A percentile compares a stretch with the other conserved stretches of the same genome.
These are phyloP conservation scores for Eucalyptus coolabah DNA, from an alignment of 345 rosid species.

Conservation along the genomic window DNA sequence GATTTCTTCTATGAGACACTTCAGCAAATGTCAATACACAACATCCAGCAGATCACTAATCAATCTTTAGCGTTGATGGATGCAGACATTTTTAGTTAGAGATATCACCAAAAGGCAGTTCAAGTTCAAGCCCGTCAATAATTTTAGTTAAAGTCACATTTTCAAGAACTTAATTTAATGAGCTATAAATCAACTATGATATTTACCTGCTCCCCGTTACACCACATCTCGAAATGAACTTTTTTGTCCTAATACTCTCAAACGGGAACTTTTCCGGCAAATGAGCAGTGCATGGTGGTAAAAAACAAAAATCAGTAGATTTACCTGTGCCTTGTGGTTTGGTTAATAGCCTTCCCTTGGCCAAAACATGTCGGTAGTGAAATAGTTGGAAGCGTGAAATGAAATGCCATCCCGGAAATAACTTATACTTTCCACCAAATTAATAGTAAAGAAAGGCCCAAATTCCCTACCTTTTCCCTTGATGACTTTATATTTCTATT, in stretches of 20 bases:
- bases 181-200: not conserved
- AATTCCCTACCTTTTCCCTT: not conserved
- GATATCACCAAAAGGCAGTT: not conserved
- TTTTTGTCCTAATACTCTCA: not conserved
- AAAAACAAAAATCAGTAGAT: not conserved
- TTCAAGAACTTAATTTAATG: not conserved
- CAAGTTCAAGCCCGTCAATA: not conserved
- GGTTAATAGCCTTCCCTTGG: not conserved
- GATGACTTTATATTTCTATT: slow-evolving; percentile 28
- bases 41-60: not conserved
- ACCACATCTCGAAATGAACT: not conserved
- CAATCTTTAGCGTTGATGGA: not conserved
- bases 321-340: not conserved
- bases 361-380: not conserved
- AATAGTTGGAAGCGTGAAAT: not conserved
- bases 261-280: not conserved
- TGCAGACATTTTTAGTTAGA: not conserved
- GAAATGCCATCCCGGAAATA: not conserved
- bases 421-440: not conserved
- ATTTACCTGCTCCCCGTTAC: not conserved
- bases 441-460: not conserved
- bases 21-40: not conserved
- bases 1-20: not conserved
- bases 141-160: not conserved
- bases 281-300: not conserved